These are phyloP conservation scores for Taphrina betulina DNA, from an alignment of 1,139 yeast species.

Conservation along the genomic window DNA sequence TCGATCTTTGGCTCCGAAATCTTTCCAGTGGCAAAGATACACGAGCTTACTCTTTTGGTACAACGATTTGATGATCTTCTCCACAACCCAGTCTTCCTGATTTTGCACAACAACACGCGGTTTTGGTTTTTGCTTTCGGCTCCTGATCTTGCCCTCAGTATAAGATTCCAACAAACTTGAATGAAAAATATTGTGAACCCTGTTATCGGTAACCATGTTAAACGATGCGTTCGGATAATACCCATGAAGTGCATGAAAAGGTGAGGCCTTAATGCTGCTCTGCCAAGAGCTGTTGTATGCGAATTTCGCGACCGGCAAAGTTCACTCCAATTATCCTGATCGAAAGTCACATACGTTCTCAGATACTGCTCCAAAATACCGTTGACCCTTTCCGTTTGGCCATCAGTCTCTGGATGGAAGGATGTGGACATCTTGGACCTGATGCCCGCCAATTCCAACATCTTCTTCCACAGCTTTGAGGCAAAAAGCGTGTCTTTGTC, in stretches of 20 bases:
- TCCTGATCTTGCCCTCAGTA: neutral
- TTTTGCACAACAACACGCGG: neutral
- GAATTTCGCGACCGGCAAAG: constrained; percentile 38
- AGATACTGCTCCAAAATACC: constrained; percentile 36
- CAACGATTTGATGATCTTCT: neutral
- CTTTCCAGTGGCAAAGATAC: neutral
- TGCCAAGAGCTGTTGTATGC: constrained; percentile 35
- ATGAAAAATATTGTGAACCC: neutral
- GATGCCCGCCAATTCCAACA: neutral
- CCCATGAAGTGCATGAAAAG: neutral
- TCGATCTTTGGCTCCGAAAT: neutral
- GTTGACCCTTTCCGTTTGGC: constrained; percentile 40
- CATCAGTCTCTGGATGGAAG: constrained; percentile 41
- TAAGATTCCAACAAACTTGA: neutral
- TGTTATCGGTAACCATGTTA: neutral
- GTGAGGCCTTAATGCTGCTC: neutral
- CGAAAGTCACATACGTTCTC: constrained; percentile 30
- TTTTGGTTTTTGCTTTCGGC: neutral
- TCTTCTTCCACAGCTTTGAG: constrained; percentile 15
- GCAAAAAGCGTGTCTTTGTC: constrained; percentile 20
- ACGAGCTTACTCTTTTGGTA: neutral
- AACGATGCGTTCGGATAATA: neutral
- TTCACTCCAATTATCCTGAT: constrained; percentile 37
- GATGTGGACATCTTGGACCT: constrained; percentile 37
- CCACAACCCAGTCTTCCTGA: neutral